Evolutionary conservation across 2,329 filamentous ascomycete genomes (phyloP), one percentile per base, ranked within the genome.

Genomic region (Stromatinia cepivora): DNA sequence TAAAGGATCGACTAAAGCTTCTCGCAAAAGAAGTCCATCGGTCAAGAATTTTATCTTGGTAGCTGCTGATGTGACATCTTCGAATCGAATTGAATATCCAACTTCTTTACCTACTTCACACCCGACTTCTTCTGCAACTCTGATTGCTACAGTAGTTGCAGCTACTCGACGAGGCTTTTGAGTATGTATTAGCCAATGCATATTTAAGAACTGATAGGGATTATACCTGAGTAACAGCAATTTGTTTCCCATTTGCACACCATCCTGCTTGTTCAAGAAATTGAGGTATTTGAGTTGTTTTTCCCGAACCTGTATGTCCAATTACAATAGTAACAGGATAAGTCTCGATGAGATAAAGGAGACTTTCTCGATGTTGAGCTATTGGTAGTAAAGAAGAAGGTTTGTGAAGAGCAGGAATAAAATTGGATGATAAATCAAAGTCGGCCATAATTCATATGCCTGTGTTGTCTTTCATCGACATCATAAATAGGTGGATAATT

Each of bases 41-140:
- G 94, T 99, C 72, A 98, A 82, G 77, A 98, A 98, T 79, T 99
- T 97, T 81, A 99, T 94, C 66, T 88, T 88, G 0, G 95, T 99
- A 46, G 87, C 85, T 25, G 90, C 85, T 28, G 93, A 97, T 7
- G 94, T 97, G 72, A 92, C 87, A 84, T 98, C 94, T 78, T 99
- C 94, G 77, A 99, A 91, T 25, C 88, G 87, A 73, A 98, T 97
- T 0, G 93, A 96, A 79, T 97, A 98, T 67, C 95, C 95, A 34
- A 94, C 91, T 78, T 97, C 90, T 80, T 97, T 93, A 39, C 95
- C 95, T 15, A 98, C 79, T 72, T 93, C 90, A 78, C 92, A 95
- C 67, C 89, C 88, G 79, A 93, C 87, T 80, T 99, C 95, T 78
- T 97, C 92, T 11, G 95, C 94, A 9, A 98, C 94, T 73, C 94